Conservation (phyloP, 106 monocot species). For the Alisma plantagoaquatica region DNA sequence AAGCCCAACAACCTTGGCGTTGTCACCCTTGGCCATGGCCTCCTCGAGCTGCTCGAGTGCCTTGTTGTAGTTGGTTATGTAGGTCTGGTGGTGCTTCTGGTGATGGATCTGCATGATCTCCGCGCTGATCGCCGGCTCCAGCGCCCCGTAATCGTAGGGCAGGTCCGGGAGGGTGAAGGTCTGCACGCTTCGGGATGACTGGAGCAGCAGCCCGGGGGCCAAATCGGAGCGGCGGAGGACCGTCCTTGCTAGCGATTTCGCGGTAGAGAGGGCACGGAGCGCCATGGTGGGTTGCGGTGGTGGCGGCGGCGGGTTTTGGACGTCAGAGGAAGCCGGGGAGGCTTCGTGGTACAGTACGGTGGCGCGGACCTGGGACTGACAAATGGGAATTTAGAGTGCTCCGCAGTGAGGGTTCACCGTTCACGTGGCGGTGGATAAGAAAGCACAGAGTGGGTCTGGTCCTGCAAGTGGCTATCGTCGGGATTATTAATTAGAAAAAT, state of each 20-base stretch:
- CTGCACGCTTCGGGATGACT: conserved; percentile 27
- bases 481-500: too few species aligned
- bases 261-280: too few species aligned
- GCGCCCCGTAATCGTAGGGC: conserved; percentile 80
- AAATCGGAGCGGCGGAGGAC: conserved; percentile 28
- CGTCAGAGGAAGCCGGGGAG: too few species aligned
- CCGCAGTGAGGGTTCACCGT: too few species aligned
- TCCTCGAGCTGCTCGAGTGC: conserved; percentile 89
- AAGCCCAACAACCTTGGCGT: conserved; percentile 61
- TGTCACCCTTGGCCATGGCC: conserved; percentile 72
- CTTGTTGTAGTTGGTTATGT: conserved; percentile 93
- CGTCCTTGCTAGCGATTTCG: conserved; percentile 16
- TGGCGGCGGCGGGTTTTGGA: too few species aligned
- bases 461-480: too few species aligned
- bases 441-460: too few species aligned
- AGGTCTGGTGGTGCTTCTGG: conserved; percentile 96
- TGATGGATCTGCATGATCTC: conserved; percentile 98
- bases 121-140: conserved; percentile 90
- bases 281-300: neutral
- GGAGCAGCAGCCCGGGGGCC: conserved; percentile 7
- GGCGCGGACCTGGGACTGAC: neutral
- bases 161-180: conserved; percentile 84
- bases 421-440: too few species aligned
- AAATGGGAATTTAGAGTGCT: too few species aligned
- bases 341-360: too few species aligned